phyloP scores from a whole-genome alignment of 768 basidiomycete species.

The Xerocomus spinulosus region DNA sequence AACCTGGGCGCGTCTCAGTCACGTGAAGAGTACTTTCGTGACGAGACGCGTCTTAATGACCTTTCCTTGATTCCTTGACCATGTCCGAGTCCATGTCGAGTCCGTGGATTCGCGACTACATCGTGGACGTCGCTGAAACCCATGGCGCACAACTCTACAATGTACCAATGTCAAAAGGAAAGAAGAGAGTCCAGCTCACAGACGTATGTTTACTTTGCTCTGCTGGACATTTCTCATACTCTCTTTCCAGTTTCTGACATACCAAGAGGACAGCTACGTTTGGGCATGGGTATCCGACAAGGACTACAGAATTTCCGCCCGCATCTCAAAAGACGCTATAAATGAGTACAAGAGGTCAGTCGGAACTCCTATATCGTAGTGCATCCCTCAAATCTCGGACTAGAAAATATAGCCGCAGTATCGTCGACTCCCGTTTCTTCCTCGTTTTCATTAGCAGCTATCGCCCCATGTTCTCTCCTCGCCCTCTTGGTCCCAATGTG shows the following conservation, averaged over 20 bases:
- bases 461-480: constrained; percentile 46
- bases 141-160: constrained; percentile 43
- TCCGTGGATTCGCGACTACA: constrained; percentile 57
- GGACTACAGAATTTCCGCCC: constrained; percentile 43
- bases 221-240: neutral
- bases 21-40: neutral
- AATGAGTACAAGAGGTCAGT: constrained; percentile 40
- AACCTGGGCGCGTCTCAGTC: constrained; percentile 1
- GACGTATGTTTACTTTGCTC: constrained; percentile 38
- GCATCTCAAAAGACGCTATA: constrained; percentile 51
- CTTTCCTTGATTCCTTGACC: too few relatives aligned
- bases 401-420: constrained; percentile 26
- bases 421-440: constrained; percentile 46
- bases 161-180: constrained; percentile 26
- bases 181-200: constrained; percentile 54
- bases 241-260: constrained; percentile 50
- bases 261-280: constrained; percentile 40
- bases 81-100: constrained; percentile 37
- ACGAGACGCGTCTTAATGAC: neutral
- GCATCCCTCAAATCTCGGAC: constrained; percentile 9
- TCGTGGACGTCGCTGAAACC: constrained; percentile 46
- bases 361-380: neutral
- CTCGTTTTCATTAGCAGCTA: constrained; percentile 47
- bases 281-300: constrained; percentile 69
- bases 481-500: constrained; percentile 39